Evolutionary conservation across 441 rosid genomes (phyloP).

Genomic region (Populus trichocarpa): DNA sequence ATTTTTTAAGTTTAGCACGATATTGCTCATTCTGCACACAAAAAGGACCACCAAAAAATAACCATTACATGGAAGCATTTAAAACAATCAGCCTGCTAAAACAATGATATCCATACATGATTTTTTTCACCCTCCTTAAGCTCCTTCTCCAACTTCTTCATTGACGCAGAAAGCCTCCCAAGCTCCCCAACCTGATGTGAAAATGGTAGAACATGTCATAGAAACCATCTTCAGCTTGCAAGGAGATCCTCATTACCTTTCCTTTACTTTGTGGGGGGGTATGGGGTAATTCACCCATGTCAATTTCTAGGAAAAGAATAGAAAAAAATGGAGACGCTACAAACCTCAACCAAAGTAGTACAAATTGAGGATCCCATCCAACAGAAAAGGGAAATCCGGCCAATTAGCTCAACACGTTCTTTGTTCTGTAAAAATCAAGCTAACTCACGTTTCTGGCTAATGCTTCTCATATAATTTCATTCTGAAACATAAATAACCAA

Average conservation of each 20-base stretch:
- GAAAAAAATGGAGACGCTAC: constrained; percentile 9
- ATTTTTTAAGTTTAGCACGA: constrained; percentile 65
- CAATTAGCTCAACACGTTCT: constrained; percentile 75
- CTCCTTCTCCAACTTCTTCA: constrained; percentile 78
- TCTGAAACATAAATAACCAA: not conserved
- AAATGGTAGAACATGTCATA: constrained; percentile 2
- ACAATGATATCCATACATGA: constrained; percentile 37
- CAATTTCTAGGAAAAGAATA: not conserved
- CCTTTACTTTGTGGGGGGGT: too few relatives aligned
- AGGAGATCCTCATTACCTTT: not conserved
- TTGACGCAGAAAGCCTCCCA: constrained; percentile 76
- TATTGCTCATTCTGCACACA: constrained; percentile 64
- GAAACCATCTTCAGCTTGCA: not conserved
- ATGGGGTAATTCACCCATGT: not conserved
- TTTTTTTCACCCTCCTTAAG: constrained; percentile 58
- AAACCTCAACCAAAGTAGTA: constrained; percentile 83
- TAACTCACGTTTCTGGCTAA: not conserved
- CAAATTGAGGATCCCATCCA: constrained; percentile 90
- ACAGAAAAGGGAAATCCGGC: constrained; percentile 87
- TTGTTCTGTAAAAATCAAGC: constrained; percentile 51
- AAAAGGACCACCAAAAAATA: not conserved
- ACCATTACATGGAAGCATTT: not conserved
- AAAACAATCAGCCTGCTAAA: not conserved
- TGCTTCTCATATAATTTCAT: not conserved
- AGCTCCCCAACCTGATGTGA: constrained; percentile 68